Conservation (phyloP, 179 eudicot genomes). For the Corrigiola litoralis region DNA sequence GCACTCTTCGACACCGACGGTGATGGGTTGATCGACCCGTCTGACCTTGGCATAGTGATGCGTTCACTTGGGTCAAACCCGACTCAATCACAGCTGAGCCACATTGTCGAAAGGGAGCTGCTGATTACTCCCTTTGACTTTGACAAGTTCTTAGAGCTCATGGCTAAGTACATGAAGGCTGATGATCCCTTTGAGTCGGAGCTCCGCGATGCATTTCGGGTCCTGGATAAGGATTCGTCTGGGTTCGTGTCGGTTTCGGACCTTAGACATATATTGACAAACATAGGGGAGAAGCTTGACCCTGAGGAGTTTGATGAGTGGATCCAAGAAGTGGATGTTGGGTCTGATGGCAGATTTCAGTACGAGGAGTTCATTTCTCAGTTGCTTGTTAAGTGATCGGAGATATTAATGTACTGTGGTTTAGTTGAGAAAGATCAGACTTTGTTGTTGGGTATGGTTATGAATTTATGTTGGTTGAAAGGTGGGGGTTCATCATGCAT, state of each 20-base stretch:
- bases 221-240: conserved; percentile 63
- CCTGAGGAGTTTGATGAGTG: conserved; percentile 78
- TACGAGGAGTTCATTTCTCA: conserved; percentile 64
- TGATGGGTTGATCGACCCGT: conserved; percentile 66
- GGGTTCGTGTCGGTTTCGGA: conserved; percentile 63
- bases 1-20: conserved; percentile 72
- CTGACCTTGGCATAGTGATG: conserved; percentile 75
- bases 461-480: no score
- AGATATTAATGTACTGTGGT: no score
- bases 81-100: conserved; percentile 59
- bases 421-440: no score
- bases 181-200: conserved; percentile 69
- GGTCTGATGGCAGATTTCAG: conserved; percentile 63
- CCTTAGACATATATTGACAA: conserved; percentile 59
- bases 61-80: conserved; percentile 80
- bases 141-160: conserved; percentile 47
- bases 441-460: no score
- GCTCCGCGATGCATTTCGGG: conserved; percentile 74
- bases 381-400: conserved; percentile 65
- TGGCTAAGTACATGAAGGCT: conserved; percentile 60
- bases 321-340: conserved; percentile 76
- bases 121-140: conserved; percentile 52
- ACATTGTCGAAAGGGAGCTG: conserved; percentile 43
- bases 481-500: no score
- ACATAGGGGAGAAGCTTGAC: conserved; percentile 69